A percentile compares a stretch with the other conserved stretches of the same genome.
phyloP scores from a whole-genome alignment of 2,329 filamentous ascomycete species.

The Fonsecaea nubica region DNA sequence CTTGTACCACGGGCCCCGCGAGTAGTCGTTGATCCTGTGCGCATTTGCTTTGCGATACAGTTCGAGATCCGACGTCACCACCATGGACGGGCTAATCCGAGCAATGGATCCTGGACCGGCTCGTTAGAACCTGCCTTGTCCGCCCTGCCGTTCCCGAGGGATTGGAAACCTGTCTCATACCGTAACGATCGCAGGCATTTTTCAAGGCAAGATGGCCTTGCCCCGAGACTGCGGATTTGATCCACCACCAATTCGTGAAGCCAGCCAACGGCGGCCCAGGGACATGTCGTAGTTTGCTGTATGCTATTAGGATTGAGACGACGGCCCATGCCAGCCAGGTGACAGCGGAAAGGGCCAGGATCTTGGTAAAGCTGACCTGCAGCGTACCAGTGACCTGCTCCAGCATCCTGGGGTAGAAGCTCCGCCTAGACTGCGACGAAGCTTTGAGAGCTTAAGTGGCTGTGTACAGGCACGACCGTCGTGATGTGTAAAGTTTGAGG shows the following conservation, averaged over 20 bases:
- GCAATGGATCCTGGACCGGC: slow-evolving; percentile 43
- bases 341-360: slow-evolving; percentile 13
- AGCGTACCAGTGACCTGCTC: slow-evolving; percentile 17
- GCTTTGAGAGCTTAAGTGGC: not conserved
- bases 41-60: slow-evolving; percentile 45
- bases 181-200: slow-evolving; percentile 23
- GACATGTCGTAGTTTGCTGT: slow-evolving; percentile 26
- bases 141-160: no score
- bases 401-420: slow-evolving; percentile 7
- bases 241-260: slow-evolving; percentile 30
- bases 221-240: slow-evolving; percentile 25
- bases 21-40: slow-evolving; percentile 22
- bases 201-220: slow-evolving; percentile 24
- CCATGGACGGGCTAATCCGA: slow-evolving; percentile 55
- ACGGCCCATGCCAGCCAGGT: slow-evolving; percentile 13
- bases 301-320: slow-evolving; percentile 13
- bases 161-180: slow-evolving; percentile 10
- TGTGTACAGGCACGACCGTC: not conserved
- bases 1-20: slow-evolving; percentile 53
- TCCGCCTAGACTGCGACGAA: not conserved
- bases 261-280: slow-evolving; percentile 27
- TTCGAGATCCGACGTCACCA: slow-evolving; percentile 59
- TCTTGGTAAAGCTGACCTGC: slow-evolving; percentile 12
- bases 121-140: not conserved
- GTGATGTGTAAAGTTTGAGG: not conserved